phyloP scores from a whole-genome alignment of 1,284 basidiomycete species.

The Tilletiopsis washingtonensis region DNA sequence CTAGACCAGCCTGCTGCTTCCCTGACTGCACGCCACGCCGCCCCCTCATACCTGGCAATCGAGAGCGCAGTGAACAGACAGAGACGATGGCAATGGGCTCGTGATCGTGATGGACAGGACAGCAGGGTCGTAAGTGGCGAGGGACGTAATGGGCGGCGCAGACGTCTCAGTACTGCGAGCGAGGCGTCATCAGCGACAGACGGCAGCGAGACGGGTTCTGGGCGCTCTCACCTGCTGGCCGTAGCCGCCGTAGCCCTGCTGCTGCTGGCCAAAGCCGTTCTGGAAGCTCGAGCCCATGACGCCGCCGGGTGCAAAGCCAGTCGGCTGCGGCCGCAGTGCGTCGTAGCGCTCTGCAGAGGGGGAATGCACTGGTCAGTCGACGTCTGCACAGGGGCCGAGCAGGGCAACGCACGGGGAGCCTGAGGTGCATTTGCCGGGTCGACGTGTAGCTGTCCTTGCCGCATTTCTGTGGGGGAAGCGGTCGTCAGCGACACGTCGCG shows the following conservation, averaged over 20 bases:
- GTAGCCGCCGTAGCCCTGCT: slow-evolving; percentile 4
- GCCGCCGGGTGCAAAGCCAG: slow-evolving; percentile 41
- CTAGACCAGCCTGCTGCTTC: too few relatives aligned
- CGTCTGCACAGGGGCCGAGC: background rate
- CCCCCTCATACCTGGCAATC: too few relatives aligned
- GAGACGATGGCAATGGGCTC: too few relatives aligned
- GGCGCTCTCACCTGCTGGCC: background rate
- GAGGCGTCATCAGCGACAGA: background rate
- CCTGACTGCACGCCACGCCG: too few relatives aligned
- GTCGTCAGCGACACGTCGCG: background rate
- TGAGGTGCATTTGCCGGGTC: slow-evolving; percentile 1
- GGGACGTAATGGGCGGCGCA: background rate
- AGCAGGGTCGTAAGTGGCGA: too few relatives aligned
- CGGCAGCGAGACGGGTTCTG: too few relatives aligned
- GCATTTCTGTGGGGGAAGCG: slow-evolving; percentile 1
- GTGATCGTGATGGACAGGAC: too few relatives aligned
- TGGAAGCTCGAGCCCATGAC: slow-evolving; percentile 17
- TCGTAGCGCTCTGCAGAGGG: slow-evolving; percentile 22
- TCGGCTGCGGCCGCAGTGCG: slow-evolving; percentile 43
- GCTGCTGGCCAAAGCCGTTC: slow-evolving; percentile 7
- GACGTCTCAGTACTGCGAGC: background rate
- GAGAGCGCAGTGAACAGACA: too few relatives aligned
- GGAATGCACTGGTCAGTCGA: too few relatives aligned
- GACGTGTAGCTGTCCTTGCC: slow-evolving; percentile 2
- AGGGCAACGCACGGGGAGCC: background rate